Conservation (phyloP, 192 early-diverging fungal species). For the Chytriomyces sp. region DNA sequence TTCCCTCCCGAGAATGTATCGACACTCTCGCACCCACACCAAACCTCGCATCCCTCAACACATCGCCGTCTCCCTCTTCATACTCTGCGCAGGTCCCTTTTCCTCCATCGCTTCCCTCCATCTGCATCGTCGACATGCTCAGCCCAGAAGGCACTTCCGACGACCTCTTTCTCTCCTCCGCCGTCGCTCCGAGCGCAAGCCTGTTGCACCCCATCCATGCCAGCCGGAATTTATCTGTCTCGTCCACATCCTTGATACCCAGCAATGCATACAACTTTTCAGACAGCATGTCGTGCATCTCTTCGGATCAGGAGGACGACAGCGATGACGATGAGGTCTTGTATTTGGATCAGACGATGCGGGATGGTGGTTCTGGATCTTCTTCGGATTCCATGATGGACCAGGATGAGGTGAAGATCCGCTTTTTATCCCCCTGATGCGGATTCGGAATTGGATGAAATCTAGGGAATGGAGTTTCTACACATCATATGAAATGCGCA, state of each 20-base stretch:
- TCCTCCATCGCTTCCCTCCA: background rate
- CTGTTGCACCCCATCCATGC: background rate
- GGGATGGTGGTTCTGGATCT: no score
- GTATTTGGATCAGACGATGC: background rate
- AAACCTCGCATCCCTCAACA: background rate
- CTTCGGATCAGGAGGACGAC: background rate
- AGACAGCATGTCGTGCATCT: constrained; percentile 2
- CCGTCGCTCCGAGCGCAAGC: background rate
- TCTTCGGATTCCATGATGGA: constrained; percentile 1
- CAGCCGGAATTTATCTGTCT: background rate
- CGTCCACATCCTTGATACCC: background rate
- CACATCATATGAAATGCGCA: background rate
- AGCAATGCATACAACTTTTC: background rate
- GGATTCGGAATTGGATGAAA: background rate
- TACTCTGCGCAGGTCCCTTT: background rate
- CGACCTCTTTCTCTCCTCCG: background rate
- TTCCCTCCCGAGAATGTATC: no score
- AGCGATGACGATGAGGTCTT: constrained; percentile 13
- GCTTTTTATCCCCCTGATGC: background rate
- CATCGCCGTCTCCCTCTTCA: background rate
- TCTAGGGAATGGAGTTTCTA: background rate
- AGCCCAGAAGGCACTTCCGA: background rate
- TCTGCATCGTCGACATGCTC: background rate
- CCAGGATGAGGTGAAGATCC: background rate
- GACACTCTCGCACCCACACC: background rate